phyloP scores from a whole-genome alignment of 805 yeast genomes.

The Lachancea lanzarotensis region DNA sequence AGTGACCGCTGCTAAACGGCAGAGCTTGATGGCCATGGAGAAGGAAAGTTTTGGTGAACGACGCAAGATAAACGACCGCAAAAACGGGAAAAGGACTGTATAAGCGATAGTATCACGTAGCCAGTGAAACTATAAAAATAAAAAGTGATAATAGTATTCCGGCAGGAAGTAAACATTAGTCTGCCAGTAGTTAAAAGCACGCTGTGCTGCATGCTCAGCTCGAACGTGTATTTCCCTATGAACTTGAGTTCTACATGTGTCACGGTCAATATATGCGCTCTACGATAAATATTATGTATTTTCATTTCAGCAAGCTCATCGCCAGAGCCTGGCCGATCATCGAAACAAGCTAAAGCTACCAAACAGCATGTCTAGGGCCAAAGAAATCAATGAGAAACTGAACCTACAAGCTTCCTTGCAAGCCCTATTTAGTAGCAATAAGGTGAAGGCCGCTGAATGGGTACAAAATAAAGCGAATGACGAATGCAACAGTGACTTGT shows the following conservation, averaged over 20 bases:
- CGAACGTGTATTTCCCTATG: too few species aligned
- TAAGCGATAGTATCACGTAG: too few species aligned
- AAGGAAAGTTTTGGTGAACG: slow-evolving; percentile 80
- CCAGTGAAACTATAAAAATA: too few species aligned
- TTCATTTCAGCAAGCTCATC: background rate
- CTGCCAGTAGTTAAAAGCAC: too few species aligned
- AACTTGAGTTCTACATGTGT: too few species aligned
- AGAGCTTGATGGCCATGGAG: slow-evolving; percentile 91
- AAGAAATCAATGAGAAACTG: slow-evolving; percentile 31
- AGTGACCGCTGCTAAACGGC: slow-evolving; percentile 79
- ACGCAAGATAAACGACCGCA: slow-evolving; percentile 42
- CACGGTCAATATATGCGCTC: too few species aligned
- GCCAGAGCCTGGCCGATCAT: background rate
- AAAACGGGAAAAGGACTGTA: slow-evolving; percentile 15
- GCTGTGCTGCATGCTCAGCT: too few species aligned
- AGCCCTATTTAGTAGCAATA: slow-evolving; percentile 18
- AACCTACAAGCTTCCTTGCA: slow-evolving; percentile 30
- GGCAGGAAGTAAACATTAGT: too few species aligned
- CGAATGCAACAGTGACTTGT: background rate
- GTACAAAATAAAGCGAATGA: slow-evolving; percentile 7
- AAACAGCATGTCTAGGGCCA: slow-evolving; percentile 27
- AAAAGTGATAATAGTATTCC: too few species aligned
- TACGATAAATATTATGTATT: background rate
- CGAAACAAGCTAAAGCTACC: background rate
- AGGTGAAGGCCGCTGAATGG: slow-evolving; percentile 27